These are phyloP conservation scores for Naganishia friedmannii DNA, from an alignment of 768 basidiomycete species.

Conservation along the genomic window DNA sequence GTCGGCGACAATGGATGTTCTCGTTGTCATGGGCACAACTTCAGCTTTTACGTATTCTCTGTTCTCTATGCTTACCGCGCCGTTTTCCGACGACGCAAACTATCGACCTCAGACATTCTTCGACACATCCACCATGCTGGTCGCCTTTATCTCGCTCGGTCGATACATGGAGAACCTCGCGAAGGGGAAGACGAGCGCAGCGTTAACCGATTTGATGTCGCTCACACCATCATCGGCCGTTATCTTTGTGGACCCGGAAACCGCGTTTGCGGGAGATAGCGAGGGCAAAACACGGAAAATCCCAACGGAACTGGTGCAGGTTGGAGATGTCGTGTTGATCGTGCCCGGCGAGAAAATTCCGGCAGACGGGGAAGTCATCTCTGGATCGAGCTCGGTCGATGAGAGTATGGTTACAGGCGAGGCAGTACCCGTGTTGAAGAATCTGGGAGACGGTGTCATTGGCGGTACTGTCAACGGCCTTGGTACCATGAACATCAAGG, in stretches of 20 bases:
- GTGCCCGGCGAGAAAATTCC: slow-evolving; percentile 96
- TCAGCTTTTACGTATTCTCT: slow-evolving; percentile 91
- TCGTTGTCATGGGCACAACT: slow-evolving; percentile 90
- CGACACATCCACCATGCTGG: slow-evolving; percentile 97
- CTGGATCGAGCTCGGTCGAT: slow-evolving; percentile 82
- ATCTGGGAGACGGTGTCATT: slow-evolving; percentile 78
- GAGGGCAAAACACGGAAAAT: slow-evolving; percentile 67
- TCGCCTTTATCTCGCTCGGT: slow-evolving; percentile 94
- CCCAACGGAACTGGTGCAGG: slow-evolving; percentile 88
- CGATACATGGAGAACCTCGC: slow-evolving; percentile 94
- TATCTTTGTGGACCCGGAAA: slow-evolving; percentile 75
- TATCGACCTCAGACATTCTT: slow-evolving; percentile 88
- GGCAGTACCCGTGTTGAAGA: slow-evolving; percentile 80
- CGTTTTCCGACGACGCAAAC: slow-evolving; percentile 56
- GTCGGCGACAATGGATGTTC: slow-evolving; percentile 94
- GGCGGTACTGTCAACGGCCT: slow-evolving; percentile 96
- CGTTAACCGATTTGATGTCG: slow-evolving; percentile 92
- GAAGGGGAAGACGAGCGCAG: slow-evolving; percentile 94
- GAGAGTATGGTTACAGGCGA: slow-evolving; percentile 99
- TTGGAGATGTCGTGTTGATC: slow-evolving; percentile 86
- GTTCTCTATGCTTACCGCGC: slow-evolving; percentile 64
- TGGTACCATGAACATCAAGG: slow-evolving; percentile 94
- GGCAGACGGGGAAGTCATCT: slow-evolving; percentile 85
- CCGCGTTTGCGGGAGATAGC: slow-evolving; percentile 33
- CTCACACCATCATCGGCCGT: slow-evolving; percentile 92